phyloP scores from a whole-genome alignment of 1,284 basidiomycete species.

The Xerocomus minutiporus region DNA sequence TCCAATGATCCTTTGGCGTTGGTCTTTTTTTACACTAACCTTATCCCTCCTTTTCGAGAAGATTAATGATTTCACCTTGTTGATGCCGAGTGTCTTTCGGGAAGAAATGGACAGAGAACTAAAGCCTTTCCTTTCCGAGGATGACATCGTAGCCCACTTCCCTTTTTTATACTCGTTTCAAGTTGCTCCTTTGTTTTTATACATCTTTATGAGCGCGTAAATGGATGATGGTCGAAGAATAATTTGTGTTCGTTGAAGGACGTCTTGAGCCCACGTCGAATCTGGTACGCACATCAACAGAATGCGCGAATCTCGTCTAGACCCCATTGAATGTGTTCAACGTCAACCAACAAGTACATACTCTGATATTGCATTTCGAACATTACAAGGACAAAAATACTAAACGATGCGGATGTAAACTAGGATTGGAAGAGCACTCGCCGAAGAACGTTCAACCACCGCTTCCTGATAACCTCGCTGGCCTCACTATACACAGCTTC shows the following conservation, averaged over 20 bases:
- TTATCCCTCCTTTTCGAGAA: not conserved
- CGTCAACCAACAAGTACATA: too few relatives aligned
- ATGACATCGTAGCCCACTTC: not conserved
- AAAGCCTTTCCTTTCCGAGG: not conserved
- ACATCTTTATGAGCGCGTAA: not conserved
- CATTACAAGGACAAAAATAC: too few relatives aligned
- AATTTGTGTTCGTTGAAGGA: too few relatives aligned
- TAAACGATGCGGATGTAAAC: not conserved
- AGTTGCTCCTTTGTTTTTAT: not conserved
- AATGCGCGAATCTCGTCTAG: too few relatives aligned
- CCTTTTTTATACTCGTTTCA: not conserved
- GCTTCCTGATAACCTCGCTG: not conserved
- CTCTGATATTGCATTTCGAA: too few relatives aligned
- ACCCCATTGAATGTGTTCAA: too few relatives aligned
- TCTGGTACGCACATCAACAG: too few relatives aligned
- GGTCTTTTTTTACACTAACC: not conserved
- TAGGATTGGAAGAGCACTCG: not conserved
- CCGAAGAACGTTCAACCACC: not conserved
- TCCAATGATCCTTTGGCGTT: constrained; percentile 50
- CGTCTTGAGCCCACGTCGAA: too few relatives aligned
- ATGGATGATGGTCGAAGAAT: not conserved
- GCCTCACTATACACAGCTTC: not conserved
- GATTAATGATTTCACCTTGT: not conserved
- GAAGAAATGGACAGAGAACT: not conserved
- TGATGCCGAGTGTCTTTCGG: not conserved